A percentile compares a stretch with the other conserved stretches of the same genome.
phyloP scores from a whole-genome alignment of 176 grass and related monocot genomes.

The Oryza nivara region DNA sequence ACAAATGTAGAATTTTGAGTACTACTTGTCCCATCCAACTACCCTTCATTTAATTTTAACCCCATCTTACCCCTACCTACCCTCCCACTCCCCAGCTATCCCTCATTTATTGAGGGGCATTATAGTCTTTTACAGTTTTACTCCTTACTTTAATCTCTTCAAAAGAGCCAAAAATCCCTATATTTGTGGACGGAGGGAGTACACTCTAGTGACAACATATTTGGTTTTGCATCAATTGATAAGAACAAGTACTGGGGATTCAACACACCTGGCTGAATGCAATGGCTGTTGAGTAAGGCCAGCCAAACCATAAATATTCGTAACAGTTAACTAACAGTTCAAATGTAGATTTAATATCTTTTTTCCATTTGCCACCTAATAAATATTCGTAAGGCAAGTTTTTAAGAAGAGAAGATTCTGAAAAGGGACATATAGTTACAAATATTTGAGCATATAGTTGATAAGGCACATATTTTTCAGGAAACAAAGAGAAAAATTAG shows the following conservation, averaged over 20 bases:
- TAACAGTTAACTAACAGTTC: neutral
- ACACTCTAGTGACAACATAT: neutral
- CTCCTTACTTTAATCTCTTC: no score
- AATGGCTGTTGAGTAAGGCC: neutral
- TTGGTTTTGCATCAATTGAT: neutral
- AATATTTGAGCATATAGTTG: neutral
- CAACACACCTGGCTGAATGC: neutral
- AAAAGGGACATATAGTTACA: neutral
- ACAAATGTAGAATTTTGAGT: no score
- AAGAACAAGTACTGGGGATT: neutral
- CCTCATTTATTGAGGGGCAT: no score
- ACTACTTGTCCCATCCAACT: no score
- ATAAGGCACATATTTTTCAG: neutral
- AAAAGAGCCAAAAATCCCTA: no score
- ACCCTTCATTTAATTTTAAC: no score
- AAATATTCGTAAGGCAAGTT: neutral
- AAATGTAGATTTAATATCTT: neutral
- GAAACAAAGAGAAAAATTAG: constrained; percentile 10
- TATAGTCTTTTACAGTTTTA: no score
- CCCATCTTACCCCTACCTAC: no score
- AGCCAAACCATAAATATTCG: neutral
- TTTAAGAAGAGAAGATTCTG: neutral
- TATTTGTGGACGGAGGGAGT: no score
- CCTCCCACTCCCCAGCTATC: no score
- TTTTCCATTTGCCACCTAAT: neutral